phyloP scores from a whole-genome alignment of 164 flowering plant genomes.

The Vitis rotundifolia region DNA sequence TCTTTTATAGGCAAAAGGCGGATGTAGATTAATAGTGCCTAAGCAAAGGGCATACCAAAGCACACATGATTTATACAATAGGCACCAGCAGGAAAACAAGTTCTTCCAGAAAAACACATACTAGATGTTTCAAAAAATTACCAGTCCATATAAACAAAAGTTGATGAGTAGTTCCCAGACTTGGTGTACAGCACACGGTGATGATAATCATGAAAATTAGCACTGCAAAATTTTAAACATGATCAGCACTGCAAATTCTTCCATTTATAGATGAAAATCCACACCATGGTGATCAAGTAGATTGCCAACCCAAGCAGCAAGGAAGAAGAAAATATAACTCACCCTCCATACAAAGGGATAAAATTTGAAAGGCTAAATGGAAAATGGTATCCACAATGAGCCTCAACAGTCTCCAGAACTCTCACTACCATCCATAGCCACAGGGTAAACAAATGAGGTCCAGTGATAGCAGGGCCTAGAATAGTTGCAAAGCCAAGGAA shows the following conservation, averaged over 20 bases:
- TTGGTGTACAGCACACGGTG: conserved; percentile 95
- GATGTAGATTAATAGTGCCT: too few species aligned
- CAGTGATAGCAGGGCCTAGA: conserved; percentile 95
- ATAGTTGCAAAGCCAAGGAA: conserved; percentile 99
- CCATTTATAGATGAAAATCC: too few species aligned
- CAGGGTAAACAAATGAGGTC: conserved; percentile 88
- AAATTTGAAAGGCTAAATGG: conserved; percentile 96
- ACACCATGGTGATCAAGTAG: neutral
- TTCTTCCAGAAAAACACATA: too few species aligned
- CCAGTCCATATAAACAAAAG: conserved; percentile 97
- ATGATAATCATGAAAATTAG: conserved; percentile 99
- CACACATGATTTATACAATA: neutral
- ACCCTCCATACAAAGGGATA: conserved; percentile 95
- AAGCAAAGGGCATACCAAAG: neutral
- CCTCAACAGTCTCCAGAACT: conserved; percentile 98
- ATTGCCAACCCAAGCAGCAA: neutral
- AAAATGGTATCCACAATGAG: conserved; percentile 98
- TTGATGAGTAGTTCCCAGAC: conserved; percentile 96
- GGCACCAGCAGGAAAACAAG: neutral
- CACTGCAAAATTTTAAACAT: conserved; percentile 40
- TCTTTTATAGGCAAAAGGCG: too few species aligned
- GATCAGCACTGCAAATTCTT: neutral
- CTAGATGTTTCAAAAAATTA: conserved; percentile 28
- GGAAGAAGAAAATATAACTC: conserved; percentile 18
- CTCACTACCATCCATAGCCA: conserved; percentile 97